Base-by-base conservation (phyloP, 768 basidiomycete genomes). In the Pulveroboletus sp. region DNA sequence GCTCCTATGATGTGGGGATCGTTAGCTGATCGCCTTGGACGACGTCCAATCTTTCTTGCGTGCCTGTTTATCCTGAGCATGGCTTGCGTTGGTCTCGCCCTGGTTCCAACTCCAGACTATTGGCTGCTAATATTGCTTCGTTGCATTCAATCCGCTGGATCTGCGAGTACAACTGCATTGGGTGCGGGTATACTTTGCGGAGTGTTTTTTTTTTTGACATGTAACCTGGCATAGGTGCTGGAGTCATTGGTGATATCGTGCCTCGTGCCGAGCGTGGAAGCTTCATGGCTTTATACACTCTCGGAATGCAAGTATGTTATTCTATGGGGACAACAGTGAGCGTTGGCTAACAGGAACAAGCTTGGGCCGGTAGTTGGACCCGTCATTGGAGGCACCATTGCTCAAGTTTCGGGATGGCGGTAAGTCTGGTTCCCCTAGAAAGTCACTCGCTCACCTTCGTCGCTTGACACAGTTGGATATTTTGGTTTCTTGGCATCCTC, bases 61-160 rank as follows among this genome's bases (percentile, higher is more conserved):
- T 90, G 87, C 57, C 65, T 93, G 25, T 52, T 79, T 11, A 73
- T 90, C 31, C 74, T 90, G 32, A 69, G 80, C 9, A 46, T 79
- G 9, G 79, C 88, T 3, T 92, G 88, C 58, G 70, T 91, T 16
- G 80, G 78, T 2, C 64, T 82, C n/a, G 81, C 81, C 5, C 60
- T 79, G n/a, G 71, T 74, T 24, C 80, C 81, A 3, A 77, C 78
- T 0, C 64, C 69, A 5, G 85, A 75, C 4, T 93, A 87, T 62
- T 92, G 87, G 88, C 69, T 90, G 5, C 70, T 93, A 13, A 75
- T 93, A 71, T 56, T 93, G 14, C 74, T 94, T 16, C 79, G 91
- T 21, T 88, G 85, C 51, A 32, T 92, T 3, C 90, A 93, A 71
- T 83, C 87, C 2, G 76, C 82, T 4, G 90, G 90, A 1, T 88